These are phyloP conservation scores for Scalesia atractyloides DNA, from an alignment of 129 eudicot species.

Conservation along the genomic window DNA sequence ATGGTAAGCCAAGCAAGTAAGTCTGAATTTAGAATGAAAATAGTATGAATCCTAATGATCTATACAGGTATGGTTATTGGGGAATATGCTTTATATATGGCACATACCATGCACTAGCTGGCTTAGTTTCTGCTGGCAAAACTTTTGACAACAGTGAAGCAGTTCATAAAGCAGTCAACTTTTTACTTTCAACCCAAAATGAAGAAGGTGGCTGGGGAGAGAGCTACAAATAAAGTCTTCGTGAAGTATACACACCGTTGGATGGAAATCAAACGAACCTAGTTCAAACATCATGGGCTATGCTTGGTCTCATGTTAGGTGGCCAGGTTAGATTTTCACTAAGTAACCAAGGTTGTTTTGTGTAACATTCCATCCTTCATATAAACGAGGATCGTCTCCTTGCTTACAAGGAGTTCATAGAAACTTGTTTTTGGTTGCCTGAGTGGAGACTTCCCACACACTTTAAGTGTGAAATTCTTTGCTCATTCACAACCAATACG, in stretches of 20 bases:
- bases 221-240: slow-evolving; percentile 48
- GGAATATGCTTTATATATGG: slow-evolving; percentile 61
- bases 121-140: slow-evolving; percentile 46
- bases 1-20: slow-evolving; percentile 37
- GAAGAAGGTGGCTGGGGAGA: slow-evolving; percentile 76
- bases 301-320: slow-evolving; percentile 42
- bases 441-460: no score
- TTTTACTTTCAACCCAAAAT: slow-evolving; percentile 43
- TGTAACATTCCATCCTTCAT: neutral
- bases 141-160: slow-evolving; percentile 41
- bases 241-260: slow-evolving; percentile 40
- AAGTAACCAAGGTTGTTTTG: neutral
- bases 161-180: slow-evolving; percentile 42
- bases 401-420: no score
- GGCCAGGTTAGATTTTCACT: slow-evolving; percentile 35
- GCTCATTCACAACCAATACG: no score
- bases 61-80: slow-evolving; percentile 62
- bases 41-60: neutral
- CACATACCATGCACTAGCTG: slow-evolving; percentile 43
- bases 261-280: slow-evolving; percentile 37
- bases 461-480: no score
- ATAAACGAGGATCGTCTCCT: neutral
- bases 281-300: slow-evolving; percentile 49
- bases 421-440: no score
- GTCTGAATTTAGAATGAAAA: neutral